A percentile compares a stretch with the other conserved stretches of the same genome.
phyloP scores from a whole-genome alignment of 2,329 filamentous ascomycete species.

The Colletotrichum sp. region DNA sequence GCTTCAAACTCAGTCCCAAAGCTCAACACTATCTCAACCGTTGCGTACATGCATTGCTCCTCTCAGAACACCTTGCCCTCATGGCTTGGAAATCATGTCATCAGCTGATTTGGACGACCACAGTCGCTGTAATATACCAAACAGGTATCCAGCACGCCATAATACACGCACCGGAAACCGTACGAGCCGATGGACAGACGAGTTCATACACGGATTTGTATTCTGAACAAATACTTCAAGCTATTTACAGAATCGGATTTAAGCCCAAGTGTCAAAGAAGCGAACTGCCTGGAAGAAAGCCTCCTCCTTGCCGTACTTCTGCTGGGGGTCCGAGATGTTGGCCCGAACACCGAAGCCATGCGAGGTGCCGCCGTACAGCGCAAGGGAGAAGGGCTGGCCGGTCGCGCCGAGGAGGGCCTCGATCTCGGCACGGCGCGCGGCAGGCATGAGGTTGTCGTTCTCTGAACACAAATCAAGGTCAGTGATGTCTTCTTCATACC shows the following conservation, averaged over 20 bases:
- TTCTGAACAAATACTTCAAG: not conserved
- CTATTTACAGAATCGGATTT: not conserved
- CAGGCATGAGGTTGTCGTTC: constrained; percentile 63
- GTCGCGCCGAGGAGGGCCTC: constrained; percentile 63
- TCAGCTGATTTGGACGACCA: not conserved
- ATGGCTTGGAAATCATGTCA: not conserved
- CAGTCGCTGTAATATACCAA: not conserved
- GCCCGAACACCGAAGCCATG: constrained; percentile 79
- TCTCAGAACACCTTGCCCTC: not conserved
- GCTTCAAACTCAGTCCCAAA: not conserved
- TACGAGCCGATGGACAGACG: not conserved
- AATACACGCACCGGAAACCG: not conserved
- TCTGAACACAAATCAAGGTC: constrained; percentile 40
- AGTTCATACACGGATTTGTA: not conserved
- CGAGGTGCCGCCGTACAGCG: constrained; percentile 68
- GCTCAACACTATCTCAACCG: not conserved
- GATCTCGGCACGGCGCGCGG: constrained; percentile 55
- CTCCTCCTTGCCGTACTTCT: constrained; percentile 77
- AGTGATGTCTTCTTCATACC: not conserved
- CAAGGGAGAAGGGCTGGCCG: constrained; percentile 68
- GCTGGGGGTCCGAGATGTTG: constrained; percentile 54
- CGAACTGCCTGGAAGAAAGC: constrained; percentile 77
- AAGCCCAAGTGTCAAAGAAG: constrained; percentile 70
- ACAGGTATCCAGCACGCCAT: not conserved
- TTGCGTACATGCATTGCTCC: not conserved